Base-by-base conservation (phyloP, 257 asterid genomes). In the Ilex asprella region DNA sequence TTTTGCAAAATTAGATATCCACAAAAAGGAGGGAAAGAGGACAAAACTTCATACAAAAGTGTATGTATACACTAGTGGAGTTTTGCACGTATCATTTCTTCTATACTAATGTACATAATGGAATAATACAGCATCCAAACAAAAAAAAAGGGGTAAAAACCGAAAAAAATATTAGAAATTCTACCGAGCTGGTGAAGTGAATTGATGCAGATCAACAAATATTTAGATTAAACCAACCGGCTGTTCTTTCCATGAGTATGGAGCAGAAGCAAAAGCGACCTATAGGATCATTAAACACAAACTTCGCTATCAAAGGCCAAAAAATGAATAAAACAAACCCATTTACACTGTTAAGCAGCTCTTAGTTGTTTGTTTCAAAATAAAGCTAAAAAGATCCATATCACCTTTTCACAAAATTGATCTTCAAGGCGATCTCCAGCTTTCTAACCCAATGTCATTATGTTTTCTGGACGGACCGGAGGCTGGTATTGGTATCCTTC, bases 381-480 rank as follows among this genome's bases (percentile, higher is more conserved):
- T 44, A 11, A 11, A 4, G 14, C 50, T 12, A 8, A 49, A 49
- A 49, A 49, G 3, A 4, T 49, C 54, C 14, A 49, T 49, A 35
- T 49, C 54, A 11, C 2, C 14, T 49, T 49, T 49, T 15, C 54
- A n/a, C 6, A 49, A 49, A n/a, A 49, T 6, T 11, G 54, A 55
- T 39, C 30, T 35, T 67, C 72, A 67, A 39, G 72, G 72, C 3
- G 27, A 67, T 67, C 72, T 67, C 72, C 72, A 60, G 16, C 46
- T 60, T 27, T 54, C 56, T 16, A 52, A 32, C n/a, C 72, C 72
- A 51, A 67, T 60, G 16, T 60, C 61, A 16, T 67, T 60, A 61
- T 67, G 72, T 39, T 53, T 67, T 41, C 72, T 67, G 3, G 72
- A 67, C 1, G 72, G 72, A 41, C 67, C 67, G 12, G 72, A 67